Evolutionary conservation across 129 eudicot species (phyloP), one percentile per base, ranked within the genome.

Genomic region (Deinandra increscens): DNA sequence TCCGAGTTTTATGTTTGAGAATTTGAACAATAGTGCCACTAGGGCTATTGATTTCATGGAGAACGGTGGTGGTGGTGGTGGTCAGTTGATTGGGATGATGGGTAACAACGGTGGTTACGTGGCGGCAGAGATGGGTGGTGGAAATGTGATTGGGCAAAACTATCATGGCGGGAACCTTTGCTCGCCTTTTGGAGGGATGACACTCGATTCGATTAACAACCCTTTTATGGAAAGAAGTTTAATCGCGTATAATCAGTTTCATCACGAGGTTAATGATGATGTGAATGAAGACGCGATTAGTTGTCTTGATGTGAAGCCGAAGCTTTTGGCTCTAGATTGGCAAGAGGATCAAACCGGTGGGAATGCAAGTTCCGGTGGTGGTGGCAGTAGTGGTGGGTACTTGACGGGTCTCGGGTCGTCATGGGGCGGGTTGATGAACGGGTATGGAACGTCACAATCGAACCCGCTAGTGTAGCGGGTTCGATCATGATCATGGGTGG

Each of bases 251-350:
- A 75, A 83, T 59, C 71, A 77, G n/a, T n/a, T n/a, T n/a, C n/a
- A n/a, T n/a, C n/a, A n/a, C n/a, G n/a, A n/a, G n/a, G n/a, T n/a
- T n/a, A n/a, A n/a, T 9, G 77, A 74, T 74, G 78, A 68, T 10
- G 72, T 74, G 44, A 66, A 76, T 73, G 80, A 66, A 4, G 81
- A 80, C 23, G 48, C 71, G 3, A 71, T 68, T 9, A 56, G 49
- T 63, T 43, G 65, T 19, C 43, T 79, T 67, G 92, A 91, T 75
- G 88, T 85, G 33, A 91, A 91, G 78, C 97, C 97, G 58, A 85
- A 80, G 79, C 66, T 84, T 60, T 76, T 88, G 83, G 85, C 97
- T 37, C 74, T 91, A 29, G 97, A 88, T 72, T 91, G 97, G 96
- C 94, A 88, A 76, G 97, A 91, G 74, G 97, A 91, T 76, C 85